These are phyloP conservation scores for Hippophae tibetana DNA, from an alignment of 306 rosid species.

Conservation along the genomic window DNA sequence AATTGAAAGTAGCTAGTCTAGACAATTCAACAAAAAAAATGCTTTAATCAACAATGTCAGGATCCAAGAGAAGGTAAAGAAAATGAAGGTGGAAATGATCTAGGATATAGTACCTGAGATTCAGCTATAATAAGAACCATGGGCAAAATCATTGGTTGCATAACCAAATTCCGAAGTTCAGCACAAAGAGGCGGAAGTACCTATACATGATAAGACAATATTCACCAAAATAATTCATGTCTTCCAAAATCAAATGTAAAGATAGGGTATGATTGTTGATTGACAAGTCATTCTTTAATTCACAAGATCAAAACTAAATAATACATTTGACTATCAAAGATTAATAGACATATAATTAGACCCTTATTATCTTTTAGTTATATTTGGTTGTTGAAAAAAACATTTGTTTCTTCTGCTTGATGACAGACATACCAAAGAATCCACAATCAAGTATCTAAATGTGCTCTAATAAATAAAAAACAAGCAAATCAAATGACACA, in stretches of 20 bases:
- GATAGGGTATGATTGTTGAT: not conserved
- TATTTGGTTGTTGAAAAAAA: too few relatives aligned
- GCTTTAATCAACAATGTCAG: not conserved
- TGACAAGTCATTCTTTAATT: not conserved
- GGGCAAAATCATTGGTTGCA: conserved; percentile 98
- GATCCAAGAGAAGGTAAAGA: too few relatives aligned
- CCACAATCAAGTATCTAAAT: not conserved
- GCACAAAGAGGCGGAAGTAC: conserved; percentile 99
- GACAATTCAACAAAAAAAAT: not conserved
- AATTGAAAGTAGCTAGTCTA: too few relatives aligned
- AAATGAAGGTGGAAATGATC: not conserved
- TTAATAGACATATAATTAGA: too few relatives aligned
- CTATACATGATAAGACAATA: conserved; percentile 33
- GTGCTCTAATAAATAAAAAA: not conserved
- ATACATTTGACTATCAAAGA: too few relatives aligned
- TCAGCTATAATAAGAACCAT: conserved; percentile 98
- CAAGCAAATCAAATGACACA: conserved; percentile 16
- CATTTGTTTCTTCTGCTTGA: not conserved
- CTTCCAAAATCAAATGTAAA: conserved; percentile 4
- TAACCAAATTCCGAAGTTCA: conserved; percentile 89
- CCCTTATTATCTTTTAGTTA: too few relatives aligned
- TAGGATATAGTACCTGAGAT: conserved; percentile 64
- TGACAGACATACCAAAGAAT: not conserved
- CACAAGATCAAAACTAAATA: not conserved
- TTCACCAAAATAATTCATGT: conserved; percentile 2